Evolutionary conservation across 1,284 basidiomycete genomes (phyloP), one percentile per base, ranked within the genome.

Genomic region (Xanthoconium separans): DNA sequence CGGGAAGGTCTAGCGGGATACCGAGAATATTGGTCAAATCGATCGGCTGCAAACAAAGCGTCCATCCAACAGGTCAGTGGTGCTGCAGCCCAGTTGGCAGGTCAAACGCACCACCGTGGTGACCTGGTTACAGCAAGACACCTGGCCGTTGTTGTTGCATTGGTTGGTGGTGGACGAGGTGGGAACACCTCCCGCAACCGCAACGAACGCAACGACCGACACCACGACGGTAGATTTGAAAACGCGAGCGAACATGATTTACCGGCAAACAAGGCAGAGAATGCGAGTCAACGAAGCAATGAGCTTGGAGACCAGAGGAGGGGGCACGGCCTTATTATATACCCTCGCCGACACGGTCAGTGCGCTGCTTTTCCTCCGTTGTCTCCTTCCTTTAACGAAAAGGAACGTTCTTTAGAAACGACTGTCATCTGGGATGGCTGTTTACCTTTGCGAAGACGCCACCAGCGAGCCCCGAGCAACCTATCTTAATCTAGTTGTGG

Each of bases 141-240:
- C 0, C 5, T 8, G 9, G 27, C 57, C 59, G 8, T 44, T 54
- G 51, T 66, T 20, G 51, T 65, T 16, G 34, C 62, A 66, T 20
- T 53, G 47, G 18, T 47, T 47, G 37, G 11, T 27, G 36, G 5
- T 9, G 20, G 29, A 15, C 16, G 41, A 8, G 33, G 41, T 44
- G 10, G 45, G 54, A 24, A 31, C 45, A 27, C 39, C 53, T n/a
- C 12, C 44, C 4, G 51, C 48, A 33, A 49, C 12, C 4, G 44
- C 60, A 27, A 51, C n/a, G 43, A 54, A 44, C 24, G 55, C 53
- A 37, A 62, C 30, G 40, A 52, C 30, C 8, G 60, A 53, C 20
- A 57, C 24, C 42, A 56, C 6, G 41, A 60, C 22, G 29, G 50
- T 13, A 20, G 62, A 61, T 34, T 53, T 59, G 48, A 59, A 53